These are phyloP conservation scores for Blepharisma japonicum DNA, from an alignment of 73 alveolate species.

Conservation along the genomic window DNA sequence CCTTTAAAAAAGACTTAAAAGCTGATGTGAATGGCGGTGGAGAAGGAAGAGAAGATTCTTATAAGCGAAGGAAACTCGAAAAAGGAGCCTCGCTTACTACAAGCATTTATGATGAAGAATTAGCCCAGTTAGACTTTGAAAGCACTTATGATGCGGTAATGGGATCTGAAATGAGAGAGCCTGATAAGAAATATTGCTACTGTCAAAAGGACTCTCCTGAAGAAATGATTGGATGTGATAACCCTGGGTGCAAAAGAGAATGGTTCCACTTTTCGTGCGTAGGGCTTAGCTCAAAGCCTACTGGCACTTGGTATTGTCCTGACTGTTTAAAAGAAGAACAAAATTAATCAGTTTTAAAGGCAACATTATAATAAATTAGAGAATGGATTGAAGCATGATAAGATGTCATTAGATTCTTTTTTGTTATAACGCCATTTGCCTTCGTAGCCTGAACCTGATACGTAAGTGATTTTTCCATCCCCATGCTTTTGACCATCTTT, in stretches of 20 bases:
- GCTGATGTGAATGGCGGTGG: constrained; percentile 5
- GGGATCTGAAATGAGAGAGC: constrained; percentile 26
- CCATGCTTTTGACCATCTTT: too few relatives aligned
- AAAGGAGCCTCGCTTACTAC: background rate
- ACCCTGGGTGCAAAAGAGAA: constrained; percentile 73
- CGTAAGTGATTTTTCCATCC: too few relatives aligned
- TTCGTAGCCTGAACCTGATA: too few relatives aligned
- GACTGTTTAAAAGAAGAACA: constrained; percentile 12
- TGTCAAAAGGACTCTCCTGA: constrained; percentile 72
- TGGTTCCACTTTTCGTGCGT: constrained; percentile 86
- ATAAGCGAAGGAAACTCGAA: background rate
- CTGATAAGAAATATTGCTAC: constrained; percentile 54
- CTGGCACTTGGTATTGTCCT: constrained; percentile 69
- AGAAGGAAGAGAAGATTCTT: background rate
- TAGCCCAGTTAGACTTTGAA: background rate
- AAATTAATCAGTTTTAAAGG: background rate
- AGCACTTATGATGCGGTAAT: background rate
- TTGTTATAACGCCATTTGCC: too few relatives aligned
- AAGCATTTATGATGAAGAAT: background rate
- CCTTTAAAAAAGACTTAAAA: background rate
- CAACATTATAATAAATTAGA: background rate
- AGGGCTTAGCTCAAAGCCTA: constrained; percentile 65
- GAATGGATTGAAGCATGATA: too few relatives aligned
- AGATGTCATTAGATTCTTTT: too few relatives aligned
- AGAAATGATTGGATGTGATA: constrained; percentile 79